Conservation (phyloP, 306 rosid species). For the Arachis hypogaea region DNA sequence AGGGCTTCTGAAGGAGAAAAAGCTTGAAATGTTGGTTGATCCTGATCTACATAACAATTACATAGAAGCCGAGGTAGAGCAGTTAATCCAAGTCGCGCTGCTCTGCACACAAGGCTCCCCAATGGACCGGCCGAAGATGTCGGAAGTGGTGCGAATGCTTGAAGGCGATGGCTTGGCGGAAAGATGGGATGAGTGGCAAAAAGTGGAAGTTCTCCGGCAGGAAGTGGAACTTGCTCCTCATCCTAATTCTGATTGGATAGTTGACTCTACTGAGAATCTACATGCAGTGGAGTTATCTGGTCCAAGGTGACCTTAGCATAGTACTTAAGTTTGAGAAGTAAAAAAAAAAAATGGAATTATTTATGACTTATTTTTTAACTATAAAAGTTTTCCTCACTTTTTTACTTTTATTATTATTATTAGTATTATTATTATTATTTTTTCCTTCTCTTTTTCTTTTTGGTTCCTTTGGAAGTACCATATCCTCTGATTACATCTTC, state of each 20-base stretch:
- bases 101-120: constrained; percentile 99
- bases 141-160: constrained; percentile 96
- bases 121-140: constrained; percentile 96
- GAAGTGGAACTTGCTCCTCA: constrained; percentile 91
- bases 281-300: constrained; percentile 98
- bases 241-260: constrained; percentile 90
- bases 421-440: neutral
- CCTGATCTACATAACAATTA: constrained; percentile 90
- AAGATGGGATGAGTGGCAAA: constrained; percentile 99
- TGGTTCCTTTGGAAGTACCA: constrained; percentile 38
- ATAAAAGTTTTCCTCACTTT: constrained; percentile 44
- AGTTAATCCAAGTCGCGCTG: constrained; percentile 91
- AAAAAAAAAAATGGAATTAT: constrained; percentile 44
- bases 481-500: constrained; percentile 55
- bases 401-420: neutral
- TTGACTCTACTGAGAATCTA: constrained; percentile 92
- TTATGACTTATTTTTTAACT: constrained; percentile 59
- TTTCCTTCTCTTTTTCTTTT: constrained; percentile 1
- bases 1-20: constrained; percentile 90
- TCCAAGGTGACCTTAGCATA: constrained; percentile 83
- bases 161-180: constrained; percentile 99
- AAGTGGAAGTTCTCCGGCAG: constrained; percentile 90
- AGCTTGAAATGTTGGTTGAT: constrained; percentile 91
- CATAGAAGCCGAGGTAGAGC: constrained; percentile 93
- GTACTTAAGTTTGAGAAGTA: constrained; percentile 27